phyloP scores from a whole-genome alignment of 2,329 filamentous ascomycete genomes.

The Trichoderma pleuroti region DNA sequence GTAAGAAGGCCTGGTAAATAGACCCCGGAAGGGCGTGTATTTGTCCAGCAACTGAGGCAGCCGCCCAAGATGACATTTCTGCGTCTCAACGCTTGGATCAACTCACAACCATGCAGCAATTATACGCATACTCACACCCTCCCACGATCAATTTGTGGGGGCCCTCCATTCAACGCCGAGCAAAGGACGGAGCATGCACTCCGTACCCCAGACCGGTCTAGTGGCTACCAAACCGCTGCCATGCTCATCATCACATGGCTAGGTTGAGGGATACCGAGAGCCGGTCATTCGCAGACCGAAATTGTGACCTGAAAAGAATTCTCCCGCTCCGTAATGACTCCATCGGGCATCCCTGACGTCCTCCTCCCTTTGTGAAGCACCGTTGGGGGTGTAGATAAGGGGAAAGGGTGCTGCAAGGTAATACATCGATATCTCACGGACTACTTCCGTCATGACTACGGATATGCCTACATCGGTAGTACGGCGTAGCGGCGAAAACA shows the following conservation, averaged over 20 bases:
- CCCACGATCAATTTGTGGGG: constrained; percentile 6
- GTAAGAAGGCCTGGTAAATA: background rate
- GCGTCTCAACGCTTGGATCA: background rate
- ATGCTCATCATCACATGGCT: background rate
- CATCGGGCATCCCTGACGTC: background rate
- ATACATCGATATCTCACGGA: background rate
- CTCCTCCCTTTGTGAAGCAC: background rate
- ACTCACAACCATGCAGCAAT: constrained; percentile 9
- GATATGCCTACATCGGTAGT: background rate
- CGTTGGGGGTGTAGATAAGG: background rate
- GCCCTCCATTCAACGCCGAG: background rate
- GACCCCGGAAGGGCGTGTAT: background rate
- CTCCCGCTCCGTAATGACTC: background rate
- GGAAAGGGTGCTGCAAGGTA: background rate
- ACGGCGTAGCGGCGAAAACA: background rate
- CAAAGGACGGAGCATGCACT: background rate
- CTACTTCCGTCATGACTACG: background rate
- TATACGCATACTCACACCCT: constrained; percentile 15
- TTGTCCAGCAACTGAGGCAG: background rate
- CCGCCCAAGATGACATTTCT: constrained; percentile 5
- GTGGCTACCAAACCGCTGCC: background rate
- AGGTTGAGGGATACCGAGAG: background rate
- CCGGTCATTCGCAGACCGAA: background rate
- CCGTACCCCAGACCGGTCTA: background rate
- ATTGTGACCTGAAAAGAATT: background rate